These are phyloP conservation scores for Candida pseudoviswanathii DNA, from an alignment of 1,139 yeast species.

Conservation along the genomic window DNA sequence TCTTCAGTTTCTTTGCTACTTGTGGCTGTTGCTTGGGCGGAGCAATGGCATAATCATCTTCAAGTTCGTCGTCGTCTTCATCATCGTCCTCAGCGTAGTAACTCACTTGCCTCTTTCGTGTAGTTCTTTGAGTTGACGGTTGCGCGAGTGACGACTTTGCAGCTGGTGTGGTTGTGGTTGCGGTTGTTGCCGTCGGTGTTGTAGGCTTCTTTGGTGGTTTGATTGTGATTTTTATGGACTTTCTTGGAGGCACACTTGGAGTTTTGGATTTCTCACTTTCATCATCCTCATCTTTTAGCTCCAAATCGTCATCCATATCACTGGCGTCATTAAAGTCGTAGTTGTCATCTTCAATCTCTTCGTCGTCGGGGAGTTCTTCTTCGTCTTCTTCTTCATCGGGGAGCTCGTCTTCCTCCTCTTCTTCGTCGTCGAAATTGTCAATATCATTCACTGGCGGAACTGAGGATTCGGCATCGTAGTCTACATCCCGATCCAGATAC, in stretches of 20 bases:
- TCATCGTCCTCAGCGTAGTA: slow-evolving; percentile 37
- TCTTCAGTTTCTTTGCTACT: slow-evolving; percentile 3
- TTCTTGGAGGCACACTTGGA: slow-evolving; percentile 4
- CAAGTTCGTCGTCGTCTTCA: slow-evolving; percentile 27
- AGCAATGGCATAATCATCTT: slow-evolving; percentile 13
- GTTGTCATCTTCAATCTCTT: slow-evolving; percentile 20
- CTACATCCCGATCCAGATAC: slow-evolving; percentile 3
- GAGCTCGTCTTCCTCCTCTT: slow-evolving; percentile 21
- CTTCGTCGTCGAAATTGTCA: slow-evolving; percentile 19
- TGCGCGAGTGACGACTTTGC: background rate
- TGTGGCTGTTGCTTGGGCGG: background rate
- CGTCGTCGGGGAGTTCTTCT: slow-evolving; percentile 25
- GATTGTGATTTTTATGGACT: slow-evolving; percentile 15
- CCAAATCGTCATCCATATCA: slow-evolving; percentile 45
- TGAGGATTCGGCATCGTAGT: slow-evolving; percentile 12
- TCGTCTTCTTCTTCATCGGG: slow-evolving; percentile 21
- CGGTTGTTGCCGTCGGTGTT: slow-evolving; percentile 5
- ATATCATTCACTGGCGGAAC: slow-evolving; percentile 13
- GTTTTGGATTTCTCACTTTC: slow-evolving; percentile 8
- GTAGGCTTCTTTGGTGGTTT: slow-evolving; percentile 17
- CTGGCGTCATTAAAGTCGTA: slow-evolving; percentile 42
- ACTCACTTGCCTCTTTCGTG: slow-evolving; percentile 34
- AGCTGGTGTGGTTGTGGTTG: background rate
- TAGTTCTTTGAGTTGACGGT: slow-evolving; percentile 20
- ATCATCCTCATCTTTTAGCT: slow-evolving; percentile 28